Conservation (phyloP, 2,329 filamentous ascomycete genomes). For the Graphilbum fragrans region DNA sequence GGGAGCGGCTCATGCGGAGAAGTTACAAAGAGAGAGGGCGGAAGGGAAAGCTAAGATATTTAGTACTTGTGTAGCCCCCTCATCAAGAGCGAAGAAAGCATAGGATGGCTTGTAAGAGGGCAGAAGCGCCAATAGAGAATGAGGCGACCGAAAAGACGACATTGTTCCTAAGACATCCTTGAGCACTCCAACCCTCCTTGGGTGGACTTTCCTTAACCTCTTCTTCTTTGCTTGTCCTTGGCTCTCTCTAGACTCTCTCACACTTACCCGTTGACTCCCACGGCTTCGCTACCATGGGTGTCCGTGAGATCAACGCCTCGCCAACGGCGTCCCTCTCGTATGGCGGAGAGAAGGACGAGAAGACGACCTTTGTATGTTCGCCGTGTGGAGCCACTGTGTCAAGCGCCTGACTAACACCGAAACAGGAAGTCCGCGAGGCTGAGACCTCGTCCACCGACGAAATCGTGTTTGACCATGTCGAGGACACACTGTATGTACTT, state of each 20-base stretch:
- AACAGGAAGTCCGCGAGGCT: background rate
- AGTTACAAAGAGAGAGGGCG: too few relatives aligned
- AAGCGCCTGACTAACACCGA: background rate
- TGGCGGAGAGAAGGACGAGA: slow-evolving; percentile 11
- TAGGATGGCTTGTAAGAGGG: too few relatives aligned
- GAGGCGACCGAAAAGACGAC: background rate
- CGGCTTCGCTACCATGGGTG: slow-evolving; percentile 5
- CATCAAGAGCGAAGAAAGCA: too few relatives aligned
- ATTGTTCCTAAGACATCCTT: background rate
- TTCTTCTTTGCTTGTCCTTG: background rate
- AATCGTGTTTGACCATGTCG: slow-evolving; percentile 1
- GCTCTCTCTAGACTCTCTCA: background rate
- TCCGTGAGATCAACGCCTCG: slow-evolving; percentile 1
- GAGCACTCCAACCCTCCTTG: background rate
- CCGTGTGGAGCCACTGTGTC: background rate
- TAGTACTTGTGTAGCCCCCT: too few relatives aligned
- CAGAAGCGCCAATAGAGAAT: background rate
- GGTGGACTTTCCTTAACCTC: background rate
- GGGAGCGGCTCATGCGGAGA: too few relatives aligned
- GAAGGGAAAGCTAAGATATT: too few relatives aligned
- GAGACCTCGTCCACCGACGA: slow-evolving; percentile 1
- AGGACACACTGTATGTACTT: slow-evolving; percentile 4
- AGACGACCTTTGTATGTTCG: background rate
- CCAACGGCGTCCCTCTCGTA: slow-evolving; percentile 1
- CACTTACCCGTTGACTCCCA: background rate